Conservation (phyloP, 257 asterid species). For the Solanum ossicruentum region DNA sequence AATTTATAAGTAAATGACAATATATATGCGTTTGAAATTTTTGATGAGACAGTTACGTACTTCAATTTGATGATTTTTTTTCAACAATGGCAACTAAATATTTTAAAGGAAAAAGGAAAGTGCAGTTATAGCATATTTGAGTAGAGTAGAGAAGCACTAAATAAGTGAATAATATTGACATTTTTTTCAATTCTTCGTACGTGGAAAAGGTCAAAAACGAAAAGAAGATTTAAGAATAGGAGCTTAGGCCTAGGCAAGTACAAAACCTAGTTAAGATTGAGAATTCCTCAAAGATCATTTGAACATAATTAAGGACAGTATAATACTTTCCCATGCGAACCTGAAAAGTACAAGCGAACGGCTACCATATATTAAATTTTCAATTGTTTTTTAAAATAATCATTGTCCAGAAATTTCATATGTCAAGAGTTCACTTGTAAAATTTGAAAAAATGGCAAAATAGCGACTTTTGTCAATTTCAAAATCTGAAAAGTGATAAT, state of each 20-base stretch:
- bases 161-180: background rate
- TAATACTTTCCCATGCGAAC: background rate
- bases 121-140: background rate
- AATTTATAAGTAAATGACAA: background rate
- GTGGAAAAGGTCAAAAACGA: background rate
- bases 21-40: too few species aligned
- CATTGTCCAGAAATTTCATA: too few species aligned
- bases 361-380: background rate
- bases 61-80: background rate
- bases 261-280: background rate
- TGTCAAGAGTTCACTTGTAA: too few species aligned
- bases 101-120: background rate
- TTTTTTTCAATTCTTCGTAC: background rate
- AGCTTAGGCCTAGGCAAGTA: background rate
- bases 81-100: background rate
- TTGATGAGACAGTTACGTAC: background rate
- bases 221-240: background rate
- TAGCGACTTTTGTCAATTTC: too few species aligned
- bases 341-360: background rate
- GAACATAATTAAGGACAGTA: background rate
- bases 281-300: background rate
- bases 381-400: too few species aligned
- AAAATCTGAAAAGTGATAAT: background rate
- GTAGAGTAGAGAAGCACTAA: background rate
- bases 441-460: too few species aligned